Conservation (phyloP, 352 stramenopile species). For the Thalassiosira livingstoniorum region DNA sequence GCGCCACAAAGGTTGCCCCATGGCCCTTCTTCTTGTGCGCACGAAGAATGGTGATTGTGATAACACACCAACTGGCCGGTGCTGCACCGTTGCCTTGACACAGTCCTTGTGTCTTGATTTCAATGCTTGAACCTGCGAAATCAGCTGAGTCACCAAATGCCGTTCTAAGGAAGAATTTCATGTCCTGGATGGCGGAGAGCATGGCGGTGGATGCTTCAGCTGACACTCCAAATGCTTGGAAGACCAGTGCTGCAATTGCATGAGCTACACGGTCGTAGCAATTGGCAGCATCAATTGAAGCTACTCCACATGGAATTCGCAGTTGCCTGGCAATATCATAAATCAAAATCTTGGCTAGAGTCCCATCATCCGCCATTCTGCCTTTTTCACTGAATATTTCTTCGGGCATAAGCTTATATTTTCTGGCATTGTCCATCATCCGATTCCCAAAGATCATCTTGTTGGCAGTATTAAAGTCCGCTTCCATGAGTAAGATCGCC, state of each 20-base stretch:
- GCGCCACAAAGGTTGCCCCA: background rate
- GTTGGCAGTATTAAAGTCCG: slow-evolving; percentile 5
- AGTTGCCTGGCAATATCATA: slow-evolving; percentile 31
- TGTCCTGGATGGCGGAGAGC: slow-evolving; percentile 2
- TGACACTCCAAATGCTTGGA: slow-evolving; percentile 15
- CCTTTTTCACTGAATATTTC: slow-evolving; percentile 24
- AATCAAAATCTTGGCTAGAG: slow-evolving; percentile 15
- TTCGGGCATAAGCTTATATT: slow-evolving; percentile 26
- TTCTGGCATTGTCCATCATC: slow-evolving; percentile 26
- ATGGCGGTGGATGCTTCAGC: background rate
- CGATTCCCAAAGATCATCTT: slow-evolving; percentile 29
- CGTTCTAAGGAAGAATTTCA: slow-evolving; percentile 5
- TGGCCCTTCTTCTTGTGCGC: slow-evolving; percentile 3
- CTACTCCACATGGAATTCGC: background rate
- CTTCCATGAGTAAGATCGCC: slow-evolving; percentile 17
- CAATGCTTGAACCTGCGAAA: background rate
- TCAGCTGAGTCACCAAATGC: background rate
- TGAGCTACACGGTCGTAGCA: slow-evolving; percentile 23
- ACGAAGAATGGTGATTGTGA: background rate
- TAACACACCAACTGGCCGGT: background rate
- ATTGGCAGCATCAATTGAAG: slow-evolving; percentile 10
- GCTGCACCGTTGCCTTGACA: slow-evolving; percentile 6
- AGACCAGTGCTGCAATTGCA: slow-evolving; percentile 11
- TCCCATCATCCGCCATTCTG: slow-evolving; percentile 16
- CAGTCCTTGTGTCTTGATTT: background rate